phyloP scores from a whole-genome alignment of 2,329 filamentous ascomycete genomes.

The Didymella exigua region DNA sequence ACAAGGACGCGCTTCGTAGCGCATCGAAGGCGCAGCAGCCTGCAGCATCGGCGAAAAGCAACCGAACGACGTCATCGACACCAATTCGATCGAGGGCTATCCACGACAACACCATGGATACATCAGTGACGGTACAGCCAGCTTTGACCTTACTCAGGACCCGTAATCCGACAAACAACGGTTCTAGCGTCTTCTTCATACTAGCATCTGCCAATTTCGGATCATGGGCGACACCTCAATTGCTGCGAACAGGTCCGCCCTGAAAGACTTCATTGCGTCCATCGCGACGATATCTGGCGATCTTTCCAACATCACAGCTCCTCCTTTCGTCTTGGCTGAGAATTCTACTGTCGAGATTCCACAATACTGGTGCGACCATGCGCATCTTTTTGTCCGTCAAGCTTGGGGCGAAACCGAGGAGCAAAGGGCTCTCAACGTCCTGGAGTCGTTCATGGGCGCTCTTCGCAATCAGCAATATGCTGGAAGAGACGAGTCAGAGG shows the following conservation, averaged over 20 bases:
- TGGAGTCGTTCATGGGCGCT: conserved; percentile 57
- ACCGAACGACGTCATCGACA: conserved; percentile 13
- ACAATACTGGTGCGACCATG: conserved; percentile 55
- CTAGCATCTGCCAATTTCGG: neutral
- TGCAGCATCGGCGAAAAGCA: neutral
- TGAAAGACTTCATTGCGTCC: conserved; percentile 45
- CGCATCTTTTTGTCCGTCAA: conserved; percentile 54
- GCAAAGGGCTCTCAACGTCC: conserved; percentile 52
- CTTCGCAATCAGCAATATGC: conserved; percentile 57
- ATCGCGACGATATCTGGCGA: conserved; percentile 55
- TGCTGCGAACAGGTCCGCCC: conserved; percentile 35
- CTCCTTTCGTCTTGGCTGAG: conserved; percentile 53
- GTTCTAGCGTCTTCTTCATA: neutral
- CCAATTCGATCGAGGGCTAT: conserved; percentile 1
- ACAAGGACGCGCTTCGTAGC: neutral
- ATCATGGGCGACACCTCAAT: conserved; percentile 31
- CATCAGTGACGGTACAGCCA: neutral
- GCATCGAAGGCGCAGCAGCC: conserved; percentile 12
- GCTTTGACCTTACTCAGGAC: neutral
- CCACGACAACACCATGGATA: conserved; percentile 2
- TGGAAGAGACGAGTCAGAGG: conserved; percentile 49
- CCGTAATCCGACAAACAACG: neutral
- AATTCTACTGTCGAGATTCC: conserved; percentile 55
- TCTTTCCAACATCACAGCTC: conserved; percentile 54
- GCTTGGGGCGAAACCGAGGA: conserved; percentile 49